Evolutionary conservation across 1,284 basidiomycete genomes (phyloP).

Genomic region (Volvariella volvacea): DNA sequence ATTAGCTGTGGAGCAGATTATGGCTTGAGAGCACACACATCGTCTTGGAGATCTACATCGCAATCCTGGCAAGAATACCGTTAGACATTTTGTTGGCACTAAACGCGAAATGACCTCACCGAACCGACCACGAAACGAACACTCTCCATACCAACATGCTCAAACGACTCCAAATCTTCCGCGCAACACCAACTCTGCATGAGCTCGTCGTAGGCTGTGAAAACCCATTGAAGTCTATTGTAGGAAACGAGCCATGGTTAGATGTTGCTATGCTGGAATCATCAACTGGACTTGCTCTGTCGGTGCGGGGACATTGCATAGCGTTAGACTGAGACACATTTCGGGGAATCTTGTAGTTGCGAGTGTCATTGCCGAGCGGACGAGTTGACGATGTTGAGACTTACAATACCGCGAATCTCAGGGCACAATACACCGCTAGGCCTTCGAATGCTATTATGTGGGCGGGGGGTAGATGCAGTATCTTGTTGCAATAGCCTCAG

Average conservation of each 20-base stretch:
- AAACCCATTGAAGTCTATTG: slow-evolving; percentile 48
- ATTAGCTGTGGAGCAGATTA: slow-evolving; percentile 3
- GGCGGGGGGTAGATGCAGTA: slow-evolving; percentile 54
- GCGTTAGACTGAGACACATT: slow-evolving; percentile 56
- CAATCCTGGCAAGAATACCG: too few relatives aligned
- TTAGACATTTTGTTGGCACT: neutral
- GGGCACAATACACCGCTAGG: slow-evolving; percentile 42
- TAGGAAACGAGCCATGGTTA: too few relatives aligned
- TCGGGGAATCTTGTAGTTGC: slow-evolving; percentile 55
- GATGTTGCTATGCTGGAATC: neutral
- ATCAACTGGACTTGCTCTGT: slow-evolving; percentile 47
- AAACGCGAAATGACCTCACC: slow-evolving; percentile 23
- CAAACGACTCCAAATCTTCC: slow-evolving; percentile 59
- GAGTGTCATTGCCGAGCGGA: slow-evolving; percentile 1
- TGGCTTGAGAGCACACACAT: slow-evolving; percentile 26
- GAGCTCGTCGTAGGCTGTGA: slow-evolving; percentile 56
- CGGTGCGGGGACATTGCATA: slow-evolving; percentile 63
- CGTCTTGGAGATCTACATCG: slow-evolving; percentile 53
- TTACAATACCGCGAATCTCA: slow-evolving; percentile 59
- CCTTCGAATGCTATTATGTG: slow-evolving; percentile 64
- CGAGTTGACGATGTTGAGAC: slow-evolving; percentile 13
- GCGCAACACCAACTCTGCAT: slow-evolving; percentile 58
- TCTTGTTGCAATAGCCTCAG: slow-evolving; percentile 31
- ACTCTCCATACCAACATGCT: slow-evolving; percentile 56
- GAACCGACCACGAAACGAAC: slow-evolving; percentile 47